Base-by-base conservation (phyloP, 202 grass and related monocot genomes). In the Brachypodium distachyon region DNA sequence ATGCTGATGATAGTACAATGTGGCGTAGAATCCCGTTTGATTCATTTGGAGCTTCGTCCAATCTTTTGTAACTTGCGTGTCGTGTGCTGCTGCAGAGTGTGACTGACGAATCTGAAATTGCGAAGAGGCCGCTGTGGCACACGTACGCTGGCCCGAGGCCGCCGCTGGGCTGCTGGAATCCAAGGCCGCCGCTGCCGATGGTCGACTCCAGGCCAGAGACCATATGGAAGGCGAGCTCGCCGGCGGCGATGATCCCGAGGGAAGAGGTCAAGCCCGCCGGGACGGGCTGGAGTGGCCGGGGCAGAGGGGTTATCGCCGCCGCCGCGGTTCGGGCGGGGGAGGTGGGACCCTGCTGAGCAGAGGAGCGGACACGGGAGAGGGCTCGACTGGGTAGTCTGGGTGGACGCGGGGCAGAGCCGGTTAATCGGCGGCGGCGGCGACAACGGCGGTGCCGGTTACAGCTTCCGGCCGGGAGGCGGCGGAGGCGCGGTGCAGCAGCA, bases 181-280 rank as follows among this genome's bases (percentile, higher is more conserved):
- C n/a, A n/a, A n/a, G n/a, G n/a, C n/a, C n/a, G n/a, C n/a, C n/a
- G n/a, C n/a, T n/a, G n/a, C n/a, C 64, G 2, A 0, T 4, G 10
- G n/a, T 37, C 54, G n/a, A 8, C 41, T 33, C 26, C 56, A 52
- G 28, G 79, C 64, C 85, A 12, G 72, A 87, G 1, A 55, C 58
- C 1, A 13, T 61, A 9, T 64, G 73, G 80, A 87, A 83, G 73
- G 11, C 16, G 65, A 78, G 40, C 38, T 36, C 59, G 31, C 65
- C 74, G 10, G 12, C 74, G 10, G 12, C 34, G 66, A 67, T 51
- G 49, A 56, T 33, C 49, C 80, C 17, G 13, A 50, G 43, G 11
- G 82, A 85, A 18, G 78, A 75, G n/a, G 52, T 56, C 61, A 73
- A 42, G 73, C 25, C 63, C 38, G 82, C 82, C 3, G 82, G 81